Evolutionary conservation across 176 grass and related monocot species (phyloP).

Genomic region (Carex pumila): DNA sequence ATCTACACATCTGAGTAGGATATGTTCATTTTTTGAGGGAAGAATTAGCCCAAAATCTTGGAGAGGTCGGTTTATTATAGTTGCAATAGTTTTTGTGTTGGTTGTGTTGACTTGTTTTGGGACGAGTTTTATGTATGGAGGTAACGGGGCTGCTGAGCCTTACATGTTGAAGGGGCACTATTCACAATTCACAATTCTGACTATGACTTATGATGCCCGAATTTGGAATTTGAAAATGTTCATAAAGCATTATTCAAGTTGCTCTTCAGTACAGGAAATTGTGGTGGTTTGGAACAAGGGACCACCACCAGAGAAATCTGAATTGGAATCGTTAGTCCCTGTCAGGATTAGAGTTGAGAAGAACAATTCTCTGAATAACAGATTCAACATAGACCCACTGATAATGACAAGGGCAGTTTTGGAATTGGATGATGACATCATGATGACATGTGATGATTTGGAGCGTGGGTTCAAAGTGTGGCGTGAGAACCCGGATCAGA

Average conservation of each 20-base stretch:
- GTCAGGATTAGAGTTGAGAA: conserved; percentile 72
- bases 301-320: conserved; percentile 26
- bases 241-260: conserved; percentile 84
- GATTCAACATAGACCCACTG: conserved; percentile 69
- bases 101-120: conserved; percentile 56
- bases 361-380: conserved; percentile 76
- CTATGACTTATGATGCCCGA: conserved; percentile 84
- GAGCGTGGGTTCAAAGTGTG: conserved; percentile 94
- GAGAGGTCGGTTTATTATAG: conserved; percentile 29
- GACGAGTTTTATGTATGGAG: conserved; percentile 61
- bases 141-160: conserved; percentile 55
- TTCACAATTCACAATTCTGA: conserved; percentile 86
- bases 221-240: conserved; percentile 91
- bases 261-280: conserved; percentile 74
- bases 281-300: conserved; percentile 92
- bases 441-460: conserved; percentile 88
- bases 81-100: conserved; percentile 22
- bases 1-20: conserved; percentile 33
- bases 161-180: conserved; percentile 55
- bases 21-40: conserved; percentile 36
- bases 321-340: conserved; percentile 58
- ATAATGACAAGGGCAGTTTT: conserved; percentile 79
- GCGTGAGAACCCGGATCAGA: conserved; percentile 55
- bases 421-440: conserved; percentile 99
- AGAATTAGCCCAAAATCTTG: conserved; percentile 51